Evolutionary conservation across 768 basidiomycete genomes (phyloP), one percentile per base, ranked within the genome.

Genomic region (Phylloporus sp.): DNA sequence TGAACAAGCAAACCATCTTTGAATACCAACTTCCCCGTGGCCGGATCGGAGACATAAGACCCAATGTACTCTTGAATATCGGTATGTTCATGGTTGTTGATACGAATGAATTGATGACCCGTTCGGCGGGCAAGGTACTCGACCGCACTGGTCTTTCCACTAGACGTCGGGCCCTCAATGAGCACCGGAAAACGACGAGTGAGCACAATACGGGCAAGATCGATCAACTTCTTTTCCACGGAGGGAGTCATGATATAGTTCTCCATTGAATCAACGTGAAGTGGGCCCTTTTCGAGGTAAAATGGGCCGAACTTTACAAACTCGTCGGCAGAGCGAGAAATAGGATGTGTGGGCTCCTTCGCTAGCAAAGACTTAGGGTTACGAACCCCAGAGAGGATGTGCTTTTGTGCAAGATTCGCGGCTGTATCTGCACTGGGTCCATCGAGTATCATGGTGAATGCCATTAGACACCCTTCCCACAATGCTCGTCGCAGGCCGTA

Each of bases 51-150:
- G 20, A 94, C 82, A 61, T 99, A 99, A 0, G 92, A 92, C 3
- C 96, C 96, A 37, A 98, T 76, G 61, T 99, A 99, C 63, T 99
- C 96, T 61, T 99, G 96, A 40, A 99, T 96, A 61, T 99, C 96
- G 6, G 96, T 99, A 61, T 98, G 96, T 53, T 99, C 96, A 69
- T 99, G 96, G 59, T 99, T 99, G 71, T 99, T 99, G 75, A 99
- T 97, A 32, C 96, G 89, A 24, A 99, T 83, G 66, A 97, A 98
- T 28, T 79, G 82, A 71, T 99, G 96, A 0, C 96, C 95, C 0
- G 93, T 96, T 45, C 87, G 77, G 50, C 80, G 81, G 6, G 96
- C 95, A 23, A 99, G 79, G 65, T 94, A 98, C 68, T 97, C 94
- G 36, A 99, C 82, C 1, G 95, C 90, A 56, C 90, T 93, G 3